Percentiles rank a stretch among this genome's conserved stretches.
Evolutionary conservation across 169 alveolate species (phyloP).

Genomic region (Plasmodium fragile): DNA sequence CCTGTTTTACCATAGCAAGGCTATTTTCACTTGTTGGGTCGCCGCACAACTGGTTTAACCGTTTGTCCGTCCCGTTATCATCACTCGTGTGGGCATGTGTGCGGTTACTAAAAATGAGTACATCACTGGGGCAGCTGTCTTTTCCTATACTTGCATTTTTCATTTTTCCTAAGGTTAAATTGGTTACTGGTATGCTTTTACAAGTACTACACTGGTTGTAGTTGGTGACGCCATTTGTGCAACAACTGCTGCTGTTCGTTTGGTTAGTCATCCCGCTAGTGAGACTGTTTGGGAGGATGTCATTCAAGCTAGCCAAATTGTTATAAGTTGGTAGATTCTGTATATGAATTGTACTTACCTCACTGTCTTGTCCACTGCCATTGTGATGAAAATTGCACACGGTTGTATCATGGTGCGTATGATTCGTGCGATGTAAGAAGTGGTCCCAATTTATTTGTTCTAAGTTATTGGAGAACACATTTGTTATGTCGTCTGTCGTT

Average conservation of each 20-base stretch:
- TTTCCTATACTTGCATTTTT: neutral
- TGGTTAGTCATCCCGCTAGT: neutral
- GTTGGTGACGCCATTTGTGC: neutral
- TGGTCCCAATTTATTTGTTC: neutral
- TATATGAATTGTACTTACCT: neutral
- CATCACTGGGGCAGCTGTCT: neutral
- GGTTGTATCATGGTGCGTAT: neutral
- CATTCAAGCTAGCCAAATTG: neutral
- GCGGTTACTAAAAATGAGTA: neutral
- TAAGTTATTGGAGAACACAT: neutral
- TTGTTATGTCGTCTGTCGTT: conserved; percentile 1
- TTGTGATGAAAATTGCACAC: neutral
- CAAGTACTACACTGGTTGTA: neutral
- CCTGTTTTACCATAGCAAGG: neutral
- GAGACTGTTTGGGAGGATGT: neutral
- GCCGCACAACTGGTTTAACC: neutral
- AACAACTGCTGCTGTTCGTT: neutral
- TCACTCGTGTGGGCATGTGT: neutral
- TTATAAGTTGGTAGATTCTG: neutral
- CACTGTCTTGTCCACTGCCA: neutral
- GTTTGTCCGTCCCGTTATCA: neutral
- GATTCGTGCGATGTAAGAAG: neutral
- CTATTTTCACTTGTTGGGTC: neutral
- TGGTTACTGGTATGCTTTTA: neutral
- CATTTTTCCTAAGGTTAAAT: neutral